phyloP scores from a whole-genome alignment of 2,329 filamentous ascomycete species.

The Bipolaris zeicola region DNA sequence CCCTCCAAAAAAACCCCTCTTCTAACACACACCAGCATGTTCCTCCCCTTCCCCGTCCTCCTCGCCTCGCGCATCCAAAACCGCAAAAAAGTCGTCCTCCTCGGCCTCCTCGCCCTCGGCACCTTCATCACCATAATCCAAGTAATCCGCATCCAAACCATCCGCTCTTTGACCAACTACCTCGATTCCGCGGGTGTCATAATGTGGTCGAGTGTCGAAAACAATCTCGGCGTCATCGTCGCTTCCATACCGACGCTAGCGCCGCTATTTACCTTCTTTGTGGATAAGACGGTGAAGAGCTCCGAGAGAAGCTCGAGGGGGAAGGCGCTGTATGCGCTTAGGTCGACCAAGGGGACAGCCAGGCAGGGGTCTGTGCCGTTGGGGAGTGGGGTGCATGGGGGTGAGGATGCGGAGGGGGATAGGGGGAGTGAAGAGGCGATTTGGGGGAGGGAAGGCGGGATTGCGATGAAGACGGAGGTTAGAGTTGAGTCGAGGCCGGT shows the following conservation, averaged over 20 bases:
- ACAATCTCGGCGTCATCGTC: conserved; percentile 26
- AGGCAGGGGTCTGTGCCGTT: conserved; percentile 9
- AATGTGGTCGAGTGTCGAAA: conserved; percentile 25
- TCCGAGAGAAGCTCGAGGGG: conserved; percentile 8
- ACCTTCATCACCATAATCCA: conserved; percentile 25
- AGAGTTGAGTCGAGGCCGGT: conserved; percentile 2
- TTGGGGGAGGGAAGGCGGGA: conserved; percentile 2
- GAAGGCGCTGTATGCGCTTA: conserved; percentile 12
- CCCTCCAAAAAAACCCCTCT: too few relatives aligned
- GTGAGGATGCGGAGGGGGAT: conserved; percentile 1
- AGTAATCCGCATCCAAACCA: conserved; percentile 17
- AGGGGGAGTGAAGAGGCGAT: conserved; percentile 18
- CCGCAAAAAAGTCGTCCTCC: conserved; percentile 16
- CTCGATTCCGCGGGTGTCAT: conserved; percentile 21
- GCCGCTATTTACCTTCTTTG: conserved; percentile 22
- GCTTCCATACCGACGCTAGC: conserved; percentile 20
- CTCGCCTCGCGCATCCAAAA: conserved; percentile 19
- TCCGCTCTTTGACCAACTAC: conserved; percentile 21
- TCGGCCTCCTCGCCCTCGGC: conserved; percentile 19
- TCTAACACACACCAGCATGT: conserved; percentile 9
- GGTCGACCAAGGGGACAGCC: conserved; percentile 1
- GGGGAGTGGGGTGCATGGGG: conserved; percentile 2
- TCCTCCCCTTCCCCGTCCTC: conserved; percentile 21
- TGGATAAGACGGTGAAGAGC: conserved; percentile 20
- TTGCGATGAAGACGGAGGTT: conserved; percentile 16